phyloP scores from a whole-genome alignment of 768 basidiomycete species.

The Phanerochaete sordida region DNA sequence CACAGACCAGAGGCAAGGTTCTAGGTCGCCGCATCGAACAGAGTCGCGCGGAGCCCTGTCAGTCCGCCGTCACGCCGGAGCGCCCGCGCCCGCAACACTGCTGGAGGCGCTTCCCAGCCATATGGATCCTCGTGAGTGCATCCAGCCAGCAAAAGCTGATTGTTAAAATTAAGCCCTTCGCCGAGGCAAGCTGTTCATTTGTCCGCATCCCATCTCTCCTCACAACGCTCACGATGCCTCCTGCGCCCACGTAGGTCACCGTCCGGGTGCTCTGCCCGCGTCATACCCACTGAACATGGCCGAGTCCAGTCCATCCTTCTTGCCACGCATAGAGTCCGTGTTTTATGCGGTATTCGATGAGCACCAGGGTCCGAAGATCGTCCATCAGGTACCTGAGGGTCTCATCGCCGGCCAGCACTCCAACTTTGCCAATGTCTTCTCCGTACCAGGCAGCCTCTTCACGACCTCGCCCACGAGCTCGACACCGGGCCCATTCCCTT shows the following conservation, averaged over 20 bases:
- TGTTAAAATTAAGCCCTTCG: background rate
- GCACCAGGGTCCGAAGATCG: slow-evolving; percentile 80
- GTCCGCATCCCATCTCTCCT: background rate
- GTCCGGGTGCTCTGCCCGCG: background rate
- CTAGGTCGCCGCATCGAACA: too few relatives aligned
- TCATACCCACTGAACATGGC: slow-evolving; percentile 28
- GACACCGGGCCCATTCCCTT: slow-evolving; percentile 18
- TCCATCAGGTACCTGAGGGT: slow-evolving; percentile 92
- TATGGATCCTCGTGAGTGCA: background rate
- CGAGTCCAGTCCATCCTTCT: slow-evolving; percentile 60
- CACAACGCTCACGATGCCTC: background rate
- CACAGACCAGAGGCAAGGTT: too few relatives aligned
- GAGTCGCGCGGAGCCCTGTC: too few relatives aligned
- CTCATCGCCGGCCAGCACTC: slow-evolving; percentile 53
- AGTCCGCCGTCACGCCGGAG: too few relatives aligned
- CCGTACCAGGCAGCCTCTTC: slow-evolving; percentile 14
- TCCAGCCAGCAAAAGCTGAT: background rate
- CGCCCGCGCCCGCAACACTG: too few relatives aligned
- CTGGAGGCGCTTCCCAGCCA: background rate
- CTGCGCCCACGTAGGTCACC: background rate
- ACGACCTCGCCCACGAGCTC: slow-evolving; percentile 34
- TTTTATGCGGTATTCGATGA: slow-evolving; percentile 95
- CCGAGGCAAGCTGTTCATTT: background rate
- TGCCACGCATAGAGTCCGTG: slow-evolving; percentile 77
- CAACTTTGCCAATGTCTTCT: slow-evolving; percentile 9